These are phyloP conservation scores for Solanum virginianum DNA, from an alignment of 257 asterid species.

Conservation along the genomic window DNA sequence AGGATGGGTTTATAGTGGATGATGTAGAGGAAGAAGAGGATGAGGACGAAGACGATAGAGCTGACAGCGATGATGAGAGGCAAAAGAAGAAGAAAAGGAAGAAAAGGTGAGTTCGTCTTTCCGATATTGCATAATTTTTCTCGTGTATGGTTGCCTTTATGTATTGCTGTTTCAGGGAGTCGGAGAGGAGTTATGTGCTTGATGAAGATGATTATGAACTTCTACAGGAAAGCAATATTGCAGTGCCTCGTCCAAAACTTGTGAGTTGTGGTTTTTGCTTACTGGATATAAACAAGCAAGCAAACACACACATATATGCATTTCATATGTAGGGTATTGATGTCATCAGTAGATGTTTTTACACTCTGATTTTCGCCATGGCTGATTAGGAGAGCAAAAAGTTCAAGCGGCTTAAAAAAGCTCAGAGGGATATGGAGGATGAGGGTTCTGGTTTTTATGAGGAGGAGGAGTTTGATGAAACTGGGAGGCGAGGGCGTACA, in stretches of 20 bases:
- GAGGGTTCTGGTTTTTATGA: slow-evolving; percentile 68
- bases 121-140: not conserved
- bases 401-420: slow-evolving; percentile 82
- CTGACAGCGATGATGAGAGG: slow-evolving; percentile 63
- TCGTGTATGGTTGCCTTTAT: not conserved
- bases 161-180: slow-evolving; percentile 33
- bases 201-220: slow-evolving; percentile 95
- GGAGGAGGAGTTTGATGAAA: slow-evolving; percentile 64
- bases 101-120: slow-evolving; percentile 47
- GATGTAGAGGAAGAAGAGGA: slow-evolving; percentile 58
- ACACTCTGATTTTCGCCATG: not conserved
- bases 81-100: slow-evolving; percentile 80
- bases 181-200: slow-evolving; percentile 52
- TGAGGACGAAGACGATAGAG: slow-evolving; percentile 63
- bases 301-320: not conserved
- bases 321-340: not conserved
- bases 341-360: not conserved
- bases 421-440: slow-evolving; percentile 63
- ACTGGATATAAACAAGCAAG: not conserved
- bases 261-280: slow-evolving; percentile 17
- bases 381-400: slow-evolving; percentile 53
- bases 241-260: slow-evolving; percentile 76
- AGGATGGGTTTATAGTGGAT: slow-evolving; percentile 91
- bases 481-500: slow-evolving; percentile 55
- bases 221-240: slow-evolving; percentile 81